These are phyloP conservation scores for Cnidoscolus chayamansa DNA, from an alignment of 441 rosid genomes.

Conservation along the genomic window DNA sequence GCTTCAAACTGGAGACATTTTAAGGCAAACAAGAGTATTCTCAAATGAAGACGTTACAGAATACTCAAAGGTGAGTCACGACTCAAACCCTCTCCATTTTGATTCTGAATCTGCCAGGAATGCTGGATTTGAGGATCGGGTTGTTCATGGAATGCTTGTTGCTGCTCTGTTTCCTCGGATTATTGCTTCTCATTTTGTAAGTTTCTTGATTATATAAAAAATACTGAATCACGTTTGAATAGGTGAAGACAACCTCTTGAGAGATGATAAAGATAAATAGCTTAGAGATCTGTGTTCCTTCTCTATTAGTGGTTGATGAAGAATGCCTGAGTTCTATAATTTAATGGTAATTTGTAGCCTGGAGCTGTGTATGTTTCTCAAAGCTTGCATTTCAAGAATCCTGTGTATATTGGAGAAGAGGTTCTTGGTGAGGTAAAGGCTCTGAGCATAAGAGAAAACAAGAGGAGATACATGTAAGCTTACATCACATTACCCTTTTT, in stretches of 20 bases:
- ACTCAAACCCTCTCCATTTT: constrained; percentile 70
- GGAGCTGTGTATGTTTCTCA: constrained; percentile 88
- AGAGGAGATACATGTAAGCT: constrained; percentile 60
- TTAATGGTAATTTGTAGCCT: constrained; percentile 43
- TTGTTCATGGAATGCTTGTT: constrained; percentile 89
- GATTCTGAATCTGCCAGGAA: constrained; percentile 50
- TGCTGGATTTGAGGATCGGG: constrained; percentile 58
- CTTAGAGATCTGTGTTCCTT: background rate
- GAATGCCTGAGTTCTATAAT: background rate
- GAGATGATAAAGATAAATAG: too few species aligned
- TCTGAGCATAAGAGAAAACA: constrained; percentile 48
- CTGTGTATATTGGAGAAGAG: constrained; percentile 68
- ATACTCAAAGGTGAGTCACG: constrained; percentile 71
- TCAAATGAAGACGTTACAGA: constrained; percentile 50
- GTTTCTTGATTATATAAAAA: too few species aligned
- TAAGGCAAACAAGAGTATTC: constrained; percentile 56
- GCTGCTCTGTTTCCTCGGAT: constrained; percentile 76
- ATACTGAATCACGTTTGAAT: too few species aligned
- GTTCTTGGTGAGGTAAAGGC: constrained; percentile 56
- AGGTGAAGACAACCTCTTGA: background rate
- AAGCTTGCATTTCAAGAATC: constrained; percentile 65
- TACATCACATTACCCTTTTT: background rate
- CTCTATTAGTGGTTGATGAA: background rate
- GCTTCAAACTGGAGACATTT: constrained; percentile 54
- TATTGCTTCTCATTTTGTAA: constrained; percentile 70